Conservation (phyloP, 2,329 filamentous ascomycete genomes). For the Talaromyces piceae region DNA sequence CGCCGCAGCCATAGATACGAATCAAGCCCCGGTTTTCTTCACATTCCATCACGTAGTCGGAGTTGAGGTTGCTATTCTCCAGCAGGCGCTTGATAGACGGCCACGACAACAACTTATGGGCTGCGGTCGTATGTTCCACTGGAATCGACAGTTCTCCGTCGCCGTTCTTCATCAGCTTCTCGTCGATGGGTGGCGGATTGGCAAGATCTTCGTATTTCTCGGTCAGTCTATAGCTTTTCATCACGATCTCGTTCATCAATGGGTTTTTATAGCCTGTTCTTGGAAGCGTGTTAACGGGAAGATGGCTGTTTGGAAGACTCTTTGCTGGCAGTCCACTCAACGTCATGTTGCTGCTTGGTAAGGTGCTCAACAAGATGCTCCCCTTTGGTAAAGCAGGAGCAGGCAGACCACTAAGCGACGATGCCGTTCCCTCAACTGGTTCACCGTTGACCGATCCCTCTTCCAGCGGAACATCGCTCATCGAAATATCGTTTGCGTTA, state of each 20-base stretch:
- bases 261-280: background rate
- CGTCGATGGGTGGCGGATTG: background rate
- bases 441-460: background rate
- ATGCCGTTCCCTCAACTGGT: background rate
- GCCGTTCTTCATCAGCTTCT: conserved; percentile 17
- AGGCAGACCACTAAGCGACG: background rate
- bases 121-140: conserved; percentile 82
- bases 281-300: background rate
- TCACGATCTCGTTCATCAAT: background rate
- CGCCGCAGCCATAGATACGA: conserved; percentile 69
- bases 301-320: background rate
- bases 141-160: conserved; percentile 63
- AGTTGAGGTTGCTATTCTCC: conserved; percentile 47
- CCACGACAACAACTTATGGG: conserved; percentile 71
- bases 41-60: conserved; percentile 65
- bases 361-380: background rate
- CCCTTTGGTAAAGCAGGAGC: background rate
- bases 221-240: background rate
- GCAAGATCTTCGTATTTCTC: background rate
- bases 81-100: conserved; percentile 61
- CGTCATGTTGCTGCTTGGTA: background rate
- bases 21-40: conserved; percentile 69
- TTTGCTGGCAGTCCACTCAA: background rate
- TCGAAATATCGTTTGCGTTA: background rate
- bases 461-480: background rate